phyloP scores from a whole-genome alignment of 257 asterid species.

The Solanum infundibuliforme region DNA sequence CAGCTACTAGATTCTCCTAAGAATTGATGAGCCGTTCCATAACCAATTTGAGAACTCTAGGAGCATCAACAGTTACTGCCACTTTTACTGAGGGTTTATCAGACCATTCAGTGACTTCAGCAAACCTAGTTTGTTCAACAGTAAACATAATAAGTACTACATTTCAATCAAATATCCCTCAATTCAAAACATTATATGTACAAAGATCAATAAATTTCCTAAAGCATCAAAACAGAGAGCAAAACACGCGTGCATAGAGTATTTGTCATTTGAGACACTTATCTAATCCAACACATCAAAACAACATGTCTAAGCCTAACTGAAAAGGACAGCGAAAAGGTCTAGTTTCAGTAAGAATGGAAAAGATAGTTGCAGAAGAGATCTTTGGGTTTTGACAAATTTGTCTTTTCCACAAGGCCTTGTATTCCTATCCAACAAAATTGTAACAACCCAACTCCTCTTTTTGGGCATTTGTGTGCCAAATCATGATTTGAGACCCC shows the following conservation, averaged over 20 bases:
- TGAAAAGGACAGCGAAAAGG: background rate
- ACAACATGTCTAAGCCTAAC: background rate
- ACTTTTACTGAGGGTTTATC: slow-evolving; percentile 80
- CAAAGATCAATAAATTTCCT: background rate
- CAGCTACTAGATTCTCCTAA: slow-evolving; percentile 8
- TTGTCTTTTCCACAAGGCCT: background rate
- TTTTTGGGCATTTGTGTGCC: background rate
- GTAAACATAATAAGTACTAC: background rate
- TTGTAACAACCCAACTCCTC: background rate
- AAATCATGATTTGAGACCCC: background rate
- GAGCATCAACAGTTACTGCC: slow-evolving; percentile 93
- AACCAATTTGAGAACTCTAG: slow-evolving; percentile 53
- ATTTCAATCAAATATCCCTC: background rate
- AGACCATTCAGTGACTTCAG: slow-evolving; percentile 71
- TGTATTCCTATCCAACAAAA: background rate
- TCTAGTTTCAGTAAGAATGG: background rate
- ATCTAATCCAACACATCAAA: background rate
- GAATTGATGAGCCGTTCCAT: slow-evolving; percentile 81
- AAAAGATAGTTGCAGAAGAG: background rate
- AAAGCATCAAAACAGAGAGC: background rate
- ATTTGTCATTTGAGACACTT: background rate
- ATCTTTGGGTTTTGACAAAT: background rate
- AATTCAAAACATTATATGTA: background rate
- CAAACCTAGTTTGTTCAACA: slow-evolving; percentile 41
- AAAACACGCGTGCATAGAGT: background rate